Percentiles rank a stretch among this genome's conserved stretches.
These are phyloP conservation scores for Venturia effusa DNA, from an alignment of 2,329 filamentous ascomycete genomes.

Conservation along the genomic window DNA sequence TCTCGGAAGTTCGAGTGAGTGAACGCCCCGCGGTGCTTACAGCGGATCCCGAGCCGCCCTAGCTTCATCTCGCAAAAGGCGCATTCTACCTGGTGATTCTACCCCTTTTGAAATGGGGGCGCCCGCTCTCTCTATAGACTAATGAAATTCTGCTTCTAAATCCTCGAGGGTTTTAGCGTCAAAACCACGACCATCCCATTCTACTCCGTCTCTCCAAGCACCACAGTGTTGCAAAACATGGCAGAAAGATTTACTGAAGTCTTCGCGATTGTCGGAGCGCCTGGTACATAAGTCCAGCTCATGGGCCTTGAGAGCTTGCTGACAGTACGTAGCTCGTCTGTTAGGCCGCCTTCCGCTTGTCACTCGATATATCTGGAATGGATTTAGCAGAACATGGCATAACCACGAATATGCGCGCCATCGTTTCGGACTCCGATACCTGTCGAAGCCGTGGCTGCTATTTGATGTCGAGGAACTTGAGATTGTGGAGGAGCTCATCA, in stretches of 20 bases:
- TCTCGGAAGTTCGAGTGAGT: too few relatives aligned
- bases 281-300: neutral
- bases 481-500: conserved; percentile 15
- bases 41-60: too few relatives aligned
- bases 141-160: too few relatives aligned
- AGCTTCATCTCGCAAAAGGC: too few relatives aligned
- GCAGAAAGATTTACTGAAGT: conserved; percentile 8
- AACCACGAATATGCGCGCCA: conserved; percentile 13
- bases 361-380: conserved; percentile 7
- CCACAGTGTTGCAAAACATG: neutral
- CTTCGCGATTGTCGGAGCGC: conserved; percentile 12
- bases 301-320: neutral
- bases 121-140: too few relatives aligned
- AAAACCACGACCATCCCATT: too few relatives aligned
- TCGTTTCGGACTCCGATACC: conserved; percentile 14
- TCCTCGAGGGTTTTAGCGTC: too few relatives aligned
- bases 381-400: neutral
- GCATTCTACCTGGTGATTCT: too few relatives aligned
- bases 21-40: too few relatives aligned
- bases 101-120: too few relatives aligned
- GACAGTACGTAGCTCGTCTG: conserved; percentile 5
- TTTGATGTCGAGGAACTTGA: conserved; percentile 17
- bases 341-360: conserved; percentile 9
- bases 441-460: conserved; percentile 16
- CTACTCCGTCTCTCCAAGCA: too few relatives aligned